These are phyloP conservation scores for Wickerhamiella pararugosa DNA, from an alignment of 1,139 yeast genomes.

Conservation along the genomic window DNA sequence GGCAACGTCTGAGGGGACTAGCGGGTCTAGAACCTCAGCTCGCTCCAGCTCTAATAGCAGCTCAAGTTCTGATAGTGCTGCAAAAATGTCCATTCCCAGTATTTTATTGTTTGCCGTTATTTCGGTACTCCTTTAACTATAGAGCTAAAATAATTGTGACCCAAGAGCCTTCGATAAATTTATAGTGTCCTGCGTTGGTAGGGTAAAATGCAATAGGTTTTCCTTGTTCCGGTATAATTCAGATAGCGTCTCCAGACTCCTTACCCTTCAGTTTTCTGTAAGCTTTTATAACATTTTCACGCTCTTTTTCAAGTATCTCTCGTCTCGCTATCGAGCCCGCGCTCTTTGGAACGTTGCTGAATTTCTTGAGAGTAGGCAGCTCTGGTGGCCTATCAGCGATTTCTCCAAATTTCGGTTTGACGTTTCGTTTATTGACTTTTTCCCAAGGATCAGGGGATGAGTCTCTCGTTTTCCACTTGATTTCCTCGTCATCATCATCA, in stretches of 20 bases:
- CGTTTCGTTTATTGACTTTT: slow-evolving; percentile 19
- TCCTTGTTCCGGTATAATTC: background rate
- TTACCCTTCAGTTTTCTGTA: slow-evolving; percentile 19
- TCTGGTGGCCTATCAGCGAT: slow-evolving; percentile 30
- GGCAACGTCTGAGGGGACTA: too few relatives aligned
- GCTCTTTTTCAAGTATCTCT: slow-evolving; percentile 25
- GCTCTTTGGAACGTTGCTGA: slow-evolving; percentile 27
- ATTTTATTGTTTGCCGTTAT: too few relatives aligned
- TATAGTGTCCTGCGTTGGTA: background rate
- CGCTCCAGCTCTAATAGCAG: too few relatives aligned
- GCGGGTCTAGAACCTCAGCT: too few relatives aligned
- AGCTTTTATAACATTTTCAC: slow-evolving; percentile 24
- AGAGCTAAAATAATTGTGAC: too few relatives aligned
- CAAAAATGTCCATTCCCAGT: too few relatives aligned
- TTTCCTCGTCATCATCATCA: slow-evolving; percentile 17
- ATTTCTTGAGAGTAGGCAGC: slow-evolving; percentile 21
- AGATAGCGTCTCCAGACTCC: background rate
- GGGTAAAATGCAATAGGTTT: background rate
- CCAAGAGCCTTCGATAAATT: background rate
- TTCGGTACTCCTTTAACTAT: too few relatives aligned
- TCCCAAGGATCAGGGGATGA: slow-evolving; percentile 30
- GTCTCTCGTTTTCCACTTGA: slow-evolving; percentile 18
- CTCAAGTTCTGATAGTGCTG: too few relatives aligned
- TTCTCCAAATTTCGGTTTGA: slow-evolving; percentile 28
- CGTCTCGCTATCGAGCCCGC: slow-evolving; percentile 29